Base-by-base conservation (phyloP, 495 filamentous ascomycete species). In the Neurospora sp. region DNA sequence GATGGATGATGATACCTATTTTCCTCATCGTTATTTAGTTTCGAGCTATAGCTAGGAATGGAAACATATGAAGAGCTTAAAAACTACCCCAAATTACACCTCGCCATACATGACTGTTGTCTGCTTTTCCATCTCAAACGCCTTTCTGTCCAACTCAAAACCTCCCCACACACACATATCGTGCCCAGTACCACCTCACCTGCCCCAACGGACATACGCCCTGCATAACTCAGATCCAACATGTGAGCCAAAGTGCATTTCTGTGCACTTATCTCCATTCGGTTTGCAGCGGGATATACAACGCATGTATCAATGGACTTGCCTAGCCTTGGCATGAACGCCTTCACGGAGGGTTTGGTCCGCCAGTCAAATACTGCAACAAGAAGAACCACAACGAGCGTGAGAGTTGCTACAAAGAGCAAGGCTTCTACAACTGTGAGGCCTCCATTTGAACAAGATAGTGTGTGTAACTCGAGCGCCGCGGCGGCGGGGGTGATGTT, bases 41-140 rank as follows among this genome's bases (percentile, higher is more conserved):
- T 72, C 39, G 59, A 27, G 54, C 39, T 75, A 20, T 48, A 54
- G 42, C 70, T 72, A 70, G n/a, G n/a, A 79, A 18, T 18, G 54
- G 14, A n/a, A n/a, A n/a, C n/a, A n/a, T n/a, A n/a, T n/a, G n/a
- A n/a, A n/a, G n/a, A n/a, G n/a, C n/a, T n/a, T n/a, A n/a, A n/a
- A n/a, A n/a, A n/a, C n/a, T n/a, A n/a, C n/a, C n/a, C n/a, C n/a
- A n/a, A n/a, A n/a, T n/a, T n/a, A n/a, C n/a, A n/a, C n/a, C n/a
- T n/a, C n/a, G n/a, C n/a, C n/a, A n/a, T n/a, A n/a, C n/a, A n/a
- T n/a, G n/a, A n/a, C n/a, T n/a, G n/a, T n/a, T n/a, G n/a, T n/a
- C n/a, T n/a, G n/a, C n/a, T 2, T 37, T 37, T 37, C 35, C 35
- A 37, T 37, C 35, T 37, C 35, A 42, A 42, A 42, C 40, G 1